phyloP scores from a whole-genome alignment of 2,329 filamentous ascomycete genomes.

The Trichoderma gracile region DNA sequence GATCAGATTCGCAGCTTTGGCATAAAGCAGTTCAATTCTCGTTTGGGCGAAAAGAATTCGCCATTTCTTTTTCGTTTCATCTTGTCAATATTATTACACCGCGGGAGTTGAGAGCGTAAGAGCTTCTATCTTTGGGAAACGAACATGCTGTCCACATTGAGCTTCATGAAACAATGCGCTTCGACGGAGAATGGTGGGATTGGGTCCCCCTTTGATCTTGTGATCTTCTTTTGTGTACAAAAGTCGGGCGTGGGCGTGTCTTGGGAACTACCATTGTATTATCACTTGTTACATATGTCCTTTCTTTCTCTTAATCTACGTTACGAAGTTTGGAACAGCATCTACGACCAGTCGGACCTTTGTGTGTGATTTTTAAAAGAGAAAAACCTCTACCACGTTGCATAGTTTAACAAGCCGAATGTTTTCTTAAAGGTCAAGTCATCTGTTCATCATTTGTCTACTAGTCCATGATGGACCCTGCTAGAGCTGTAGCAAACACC shows the following conservation, averaged over 20 bases:
- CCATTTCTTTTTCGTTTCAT: not conserved
- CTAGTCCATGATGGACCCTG: too few relatives aligned
- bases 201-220: not conserved
- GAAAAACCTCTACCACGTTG: not conserved
- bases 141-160: conserved; percentile 4
- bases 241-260: conserved; percentile 11
- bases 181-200: not conserved
- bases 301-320: not conserved
- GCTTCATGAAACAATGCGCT: conserved; percentile 15
- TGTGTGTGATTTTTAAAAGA: too few relatives aligned
- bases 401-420: not conserved
- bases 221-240: conserved; percentile 10
- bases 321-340: conserved; percentile 9
- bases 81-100: conserved; percentile 3
- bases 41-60: not conserved
- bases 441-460: not conserved
- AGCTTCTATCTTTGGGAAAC: not conserved
- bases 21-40: conserved; percentile 6
- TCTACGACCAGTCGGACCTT: not conserved
- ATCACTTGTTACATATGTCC: conserved; percentile 9
- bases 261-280: conserved; percentile 4
- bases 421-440: not conserved
- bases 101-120: not conserved
- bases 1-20: conserved; percentile 7
- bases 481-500: too few relatives aligned